Evolutionary conservation across 305 asterid genomes (phyloP), one percentile per base, ranked within the genome.

Genomic region (Fraxinus nigra): DNA sequence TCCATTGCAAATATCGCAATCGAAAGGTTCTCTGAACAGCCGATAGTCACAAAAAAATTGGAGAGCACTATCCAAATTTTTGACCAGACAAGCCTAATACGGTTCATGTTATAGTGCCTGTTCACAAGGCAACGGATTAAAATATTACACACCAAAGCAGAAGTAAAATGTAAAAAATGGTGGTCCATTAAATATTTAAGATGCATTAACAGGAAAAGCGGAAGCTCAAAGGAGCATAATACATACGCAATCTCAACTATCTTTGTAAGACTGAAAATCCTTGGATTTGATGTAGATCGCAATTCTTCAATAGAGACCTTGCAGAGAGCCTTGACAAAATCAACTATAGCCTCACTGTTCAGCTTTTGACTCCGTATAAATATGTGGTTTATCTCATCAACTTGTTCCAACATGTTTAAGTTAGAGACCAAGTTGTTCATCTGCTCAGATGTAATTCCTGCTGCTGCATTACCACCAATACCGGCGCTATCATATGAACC

Each of bases 31-130:
- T 85, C 85, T 70, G 81, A 82, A 76, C 87, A 82, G 65, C 87
- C 87, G 40, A 85, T 82, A 77, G 87, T 85, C 78, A 92, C 99
- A 70, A 93, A 97, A 85, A 94, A 97, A 20, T 91, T 97, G 79
- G 98, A 92, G 72, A 97, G 98, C 65, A 94, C 99, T 33, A 77
- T 93, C 99, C 99, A 94, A 82, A 97, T 94, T 84, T 90, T 94
- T 77, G 98, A 93, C 99, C 99, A 97, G 56, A 92, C 99, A 84
- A 97, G 92, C 88, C 99, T 92, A 83, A 94, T 97, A 61, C 98
- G 97, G 87, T 94, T 93, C 98, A 94, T 97, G 88, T 97, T 97
- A 87, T 91, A 97, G 87, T 97, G 99, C 94, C 98, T 96, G 97
- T 84, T 80, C 37, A 83, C 81, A 54, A 78, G 38, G 65, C 79